Percentiles rank a stretch among this genome's conserved stretches.
Evolutionary conservation across 169 alveolate genomes (phyloP).

Genomic region (Eimeria nieschulzi): DNA sequence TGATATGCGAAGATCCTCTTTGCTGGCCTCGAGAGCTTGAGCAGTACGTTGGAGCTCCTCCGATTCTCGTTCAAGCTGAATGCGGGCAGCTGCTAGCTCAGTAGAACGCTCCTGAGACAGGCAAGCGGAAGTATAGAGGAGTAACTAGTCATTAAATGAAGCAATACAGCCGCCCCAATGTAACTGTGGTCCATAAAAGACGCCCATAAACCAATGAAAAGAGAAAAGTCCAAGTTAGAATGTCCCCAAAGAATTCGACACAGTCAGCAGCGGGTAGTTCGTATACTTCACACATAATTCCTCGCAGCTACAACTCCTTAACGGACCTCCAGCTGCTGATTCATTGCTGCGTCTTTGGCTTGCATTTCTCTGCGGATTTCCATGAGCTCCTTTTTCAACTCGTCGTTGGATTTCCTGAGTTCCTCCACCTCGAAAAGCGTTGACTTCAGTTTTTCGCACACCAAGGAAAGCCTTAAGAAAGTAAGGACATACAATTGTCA

Average conservation of each 20-base stretch:
- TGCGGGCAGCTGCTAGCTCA: slow-evolving; percentile 46
- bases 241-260: neutral
- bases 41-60: slow-evolving; percentile 49
- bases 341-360: slow-evolving; percentile 1
- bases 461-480: slow-evolving; percentile 33
- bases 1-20: slow-evolving; percentile 32
- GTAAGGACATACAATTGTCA: neutral
- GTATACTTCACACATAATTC: no score
- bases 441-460: slow-evolving; percentile 21
- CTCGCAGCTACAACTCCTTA: neutral
- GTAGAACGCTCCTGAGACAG: slow-evolving; percentile 20
- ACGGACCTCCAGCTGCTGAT: slow-evolving; percentile 6
- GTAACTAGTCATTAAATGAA: neutral
- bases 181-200: neutral
- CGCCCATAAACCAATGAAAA: neutral
- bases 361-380: slow-evolving; percentile 22
- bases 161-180: no score
- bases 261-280: no score
- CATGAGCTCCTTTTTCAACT: neutral
- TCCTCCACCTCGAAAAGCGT: slow-evolving; percentile 30
- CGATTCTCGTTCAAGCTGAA: slow-evolving; percentile 13
- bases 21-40: slow-evolving; percentile 7
- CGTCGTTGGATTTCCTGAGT: slow-evolving; percentile 35
- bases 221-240: neutral
- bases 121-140: neutral